Conservation (phyloP, 164 flowering plant species). For the Nelumbo lutea region DNA sequence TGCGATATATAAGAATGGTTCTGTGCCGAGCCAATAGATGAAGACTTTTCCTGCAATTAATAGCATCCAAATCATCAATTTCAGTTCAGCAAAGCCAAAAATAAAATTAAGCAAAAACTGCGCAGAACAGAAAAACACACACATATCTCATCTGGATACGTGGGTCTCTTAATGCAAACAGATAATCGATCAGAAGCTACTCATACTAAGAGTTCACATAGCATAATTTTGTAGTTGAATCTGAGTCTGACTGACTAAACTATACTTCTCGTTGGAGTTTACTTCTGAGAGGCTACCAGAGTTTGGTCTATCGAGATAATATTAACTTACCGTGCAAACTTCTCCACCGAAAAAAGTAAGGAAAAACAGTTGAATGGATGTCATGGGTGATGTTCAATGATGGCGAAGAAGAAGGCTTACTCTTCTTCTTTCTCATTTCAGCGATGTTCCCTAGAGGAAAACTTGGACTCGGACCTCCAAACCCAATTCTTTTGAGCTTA, state of each 20-base stretch:
- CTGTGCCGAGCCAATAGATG: constrained; percentile 83
- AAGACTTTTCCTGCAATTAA: constrained; percentile 66
- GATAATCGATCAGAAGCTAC: too few species aligned
- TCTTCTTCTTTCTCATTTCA: constrained; percentile 43
- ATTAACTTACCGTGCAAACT: constrained; percentile 45
- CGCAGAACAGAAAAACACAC: too few species aligned
- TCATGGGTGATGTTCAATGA: constrained; percentile 38
- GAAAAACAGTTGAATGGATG: constrained; percentile 63
- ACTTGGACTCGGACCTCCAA: constrained; percentile 71
- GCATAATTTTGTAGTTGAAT: too few species aligned
- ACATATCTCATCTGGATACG: too few species aligned
- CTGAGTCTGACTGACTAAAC: too few species aligned
- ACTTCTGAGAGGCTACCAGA: too few species aligned
- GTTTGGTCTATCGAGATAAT: neutral
- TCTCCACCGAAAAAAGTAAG: constrained; percentile 71
- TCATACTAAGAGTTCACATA: too few species aligned
- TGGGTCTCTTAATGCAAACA: too few species aligned
- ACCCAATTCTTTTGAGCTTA: constrained; percentile 48
- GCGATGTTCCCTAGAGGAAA: constrained; percentile 74
- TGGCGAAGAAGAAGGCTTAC: neutral
- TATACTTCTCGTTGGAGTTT: too few species aligned
- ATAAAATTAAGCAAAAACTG: too few species aligned
- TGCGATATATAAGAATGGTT: constrained; percentile 79
- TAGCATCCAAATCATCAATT: neutral
- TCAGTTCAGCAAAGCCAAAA: neutral